phyloP scores from a whole-genome alignment of 805 yeast genomes.

The Candida montana region DNA sequence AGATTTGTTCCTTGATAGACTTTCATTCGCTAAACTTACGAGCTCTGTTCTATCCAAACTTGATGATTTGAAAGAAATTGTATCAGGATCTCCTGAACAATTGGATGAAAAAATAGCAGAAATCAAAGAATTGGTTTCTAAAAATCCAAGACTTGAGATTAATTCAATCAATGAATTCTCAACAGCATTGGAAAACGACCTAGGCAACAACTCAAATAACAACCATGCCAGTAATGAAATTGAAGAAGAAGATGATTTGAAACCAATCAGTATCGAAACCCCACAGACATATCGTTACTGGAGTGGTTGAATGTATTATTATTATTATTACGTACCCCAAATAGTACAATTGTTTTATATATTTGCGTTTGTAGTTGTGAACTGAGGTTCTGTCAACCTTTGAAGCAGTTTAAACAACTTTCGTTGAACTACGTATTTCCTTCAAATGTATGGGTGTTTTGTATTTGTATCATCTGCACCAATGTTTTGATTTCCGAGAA shows the following conservation, averaged over 20 bases:
- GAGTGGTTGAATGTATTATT: constrained; percentile 37
- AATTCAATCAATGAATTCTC: constrained; percentile 17
- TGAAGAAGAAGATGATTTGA: constrained; percentile 33
- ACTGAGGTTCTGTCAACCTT: too few relatives aligned
- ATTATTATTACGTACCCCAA: neutral
- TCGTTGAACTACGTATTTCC: too few relatives aligned
- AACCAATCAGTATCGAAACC: constrained; percentile 55
- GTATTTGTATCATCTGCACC: too few relatives aligned
- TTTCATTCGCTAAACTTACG: constrained; percentile 60
- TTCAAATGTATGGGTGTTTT: too few relatives aligned
- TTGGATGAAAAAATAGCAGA: constrained; percentile 19
- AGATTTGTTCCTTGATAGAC: constrained; percentile 58
- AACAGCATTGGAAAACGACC: constrained; percentile 10
- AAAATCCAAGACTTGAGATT: constrained; percentile 27
- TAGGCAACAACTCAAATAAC: constrained; percentile 14
- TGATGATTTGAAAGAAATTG: constrained; percentile 27
- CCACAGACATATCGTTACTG: constrained; percentile 63
- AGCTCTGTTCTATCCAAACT: constrained; percentile 44
- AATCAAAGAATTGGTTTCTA: constrained; percentile 23
- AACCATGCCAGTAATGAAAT: constrained; percentile 12
- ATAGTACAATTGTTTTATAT: neutral
- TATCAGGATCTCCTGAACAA: neutral
- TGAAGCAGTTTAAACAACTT: too few relatives aligned
- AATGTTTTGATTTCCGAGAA: too few relatives aligned
- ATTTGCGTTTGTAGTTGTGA: too few relatives aligned